phyloP scores from a whole-genome alignment of 2,329 filamentous ascomycete genomes.

The Xylaria sp. region DNA sequence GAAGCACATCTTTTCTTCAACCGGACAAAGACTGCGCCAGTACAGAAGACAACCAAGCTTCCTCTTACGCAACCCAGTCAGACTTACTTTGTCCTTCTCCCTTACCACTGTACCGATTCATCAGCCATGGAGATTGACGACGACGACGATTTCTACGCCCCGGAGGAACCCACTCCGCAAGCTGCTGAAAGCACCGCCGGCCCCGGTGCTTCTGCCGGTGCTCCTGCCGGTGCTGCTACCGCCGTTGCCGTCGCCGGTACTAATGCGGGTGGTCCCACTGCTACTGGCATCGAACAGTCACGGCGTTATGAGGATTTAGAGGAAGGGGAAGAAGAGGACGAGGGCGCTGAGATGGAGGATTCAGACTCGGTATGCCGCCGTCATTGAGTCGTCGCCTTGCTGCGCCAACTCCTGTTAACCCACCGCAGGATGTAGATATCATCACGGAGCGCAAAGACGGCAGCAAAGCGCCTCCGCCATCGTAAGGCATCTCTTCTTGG shows the following conservation, averaged over 20 bases:
- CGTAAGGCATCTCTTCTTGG: conserved; percentile 38
- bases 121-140: conserved; percentile 60
- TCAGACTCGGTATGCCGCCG: conserved; percentile 45
- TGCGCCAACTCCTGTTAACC: conserved; percentile 1
- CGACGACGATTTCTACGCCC: conserved; percentile 62
- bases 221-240: conserved; percentile 1
- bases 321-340: conserved; percentile 60
- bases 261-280: background rate
- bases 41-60: background rate
- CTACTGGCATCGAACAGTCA: conserved; percentile 24
- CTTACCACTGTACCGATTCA: background rate
- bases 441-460: conserved; percentile 63
- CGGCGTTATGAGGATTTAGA: conserved; percentile 50
- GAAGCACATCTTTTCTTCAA: too few relatives aligned
- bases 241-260: background rate
- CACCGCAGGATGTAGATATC: conserved; percentile 59
- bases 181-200: conserved; percentile 5
- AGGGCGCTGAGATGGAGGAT: conserved; percentile 55
- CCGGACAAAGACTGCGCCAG: too few relatives aligned
- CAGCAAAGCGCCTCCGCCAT: conserved; percentile 52
- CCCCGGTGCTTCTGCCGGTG: background rate
- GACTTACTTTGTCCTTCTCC: background rate
- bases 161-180: conserved; percentile 46
- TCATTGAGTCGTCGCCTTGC: background rate
- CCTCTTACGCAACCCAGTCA: too few relatives aligned